These are phyloP conservation scores for Phytophthora sp. DNA, from an alignment of 352 stramenopile species.

Conservation along the genomic window DNA sequence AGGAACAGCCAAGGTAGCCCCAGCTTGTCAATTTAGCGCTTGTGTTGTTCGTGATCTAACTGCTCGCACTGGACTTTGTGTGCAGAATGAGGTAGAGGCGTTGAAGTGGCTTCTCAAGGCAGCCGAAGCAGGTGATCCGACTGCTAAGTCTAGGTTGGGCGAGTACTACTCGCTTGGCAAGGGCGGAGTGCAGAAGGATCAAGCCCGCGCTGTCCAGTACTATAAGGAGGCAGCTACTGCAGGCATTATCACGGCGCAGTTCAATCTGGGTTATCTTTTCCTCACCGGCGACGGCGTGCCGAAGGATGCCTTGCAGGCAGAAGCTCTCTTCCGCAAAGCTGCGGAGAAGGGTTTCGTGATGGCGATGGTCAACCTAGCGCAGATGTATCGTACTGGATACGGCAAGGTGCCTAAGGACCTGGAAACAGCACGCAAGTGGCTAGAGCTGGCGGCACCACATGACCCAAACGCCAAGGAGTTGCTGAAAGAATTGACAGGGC, in stretches of 20 bases:
- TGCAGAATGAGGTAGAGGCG: conserved; percentile 69
- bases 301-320: conserved; percentile 63
- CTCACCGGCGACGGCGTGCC: conserved; percentile 69
- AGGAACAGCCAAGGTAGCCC: conserved; percentile 68
- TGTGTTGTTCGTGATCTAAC: too few relatives aligned
- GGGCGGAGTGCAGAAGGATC: conserved; percentile 53
- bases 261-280: conserved; percentile 80
- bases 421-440: conserved; percentile 72
- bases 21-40: not conserved
- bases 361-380: conserved; percentile 88
- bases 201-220: conserved; percentile 58
- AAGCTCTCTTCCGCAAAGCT: conserved; percentile 74
- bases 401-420: conserved; percentile 69
- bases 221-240: conserved; percentile 73
- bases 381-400: conserved; percentile 83
- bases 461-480: conserved; percentile 84
- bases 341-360: conserved; percentile 85
- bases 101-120: conserved; percentile 80
- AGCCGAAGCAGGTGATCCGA: conserved; percentile 73
- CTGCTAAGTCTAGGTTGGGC: conserved; percentile 74
- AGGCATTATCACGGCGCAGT: conserved; percentile 71
- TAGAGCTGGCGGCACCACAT: conserved; percentile 73
- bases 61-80: too few relatives aligned
- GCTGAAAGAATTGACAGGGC: conserved; percentile 43
- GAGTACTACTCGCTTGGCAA: conserved; percentile 78